These are phyloP conservation scores for Vicia villosa DNA, from an alignment of 306 rosid genomes.

Conservation along the genomic window DNA sequence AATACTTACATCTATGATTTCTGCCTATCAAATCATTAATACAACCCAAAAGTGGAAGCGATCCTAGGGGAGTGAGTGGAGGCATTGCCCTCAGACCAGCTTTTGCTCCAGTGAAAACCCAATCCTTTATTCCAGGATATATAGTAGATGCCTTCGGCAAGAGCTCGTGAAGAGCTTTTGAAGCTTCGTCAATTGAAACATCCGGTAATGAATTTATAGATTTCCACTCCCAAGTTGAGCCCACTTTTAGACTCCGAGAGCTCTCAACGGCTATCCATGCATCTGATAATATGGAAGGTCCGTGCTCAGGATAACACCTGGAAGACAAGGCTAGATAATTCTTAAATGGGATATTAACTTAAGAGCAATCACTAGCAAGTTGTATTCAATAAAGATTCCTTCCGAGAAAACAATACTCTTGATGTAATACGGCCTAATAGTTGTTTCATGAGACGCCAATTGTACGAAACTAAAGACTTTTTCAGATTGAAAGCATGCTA, in stretches of 20 bases:
- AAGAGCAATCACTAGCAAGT: conserved; percentile 3
- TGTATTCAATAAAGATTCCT: neutral
- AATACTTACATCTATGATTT: conserved; percentile 54
- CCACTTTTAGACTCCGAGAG: conserved; percentile 59
- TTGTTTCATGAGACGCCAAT: conserved; percentile 17
- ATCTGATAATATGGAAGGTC: conserved; percentile 82
- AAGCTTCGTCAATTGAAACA: conserved; percentile 66
- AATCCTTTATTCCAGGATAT: conserved; percentile 70
- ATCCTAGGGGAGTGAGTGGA: conserved; percentile 75
- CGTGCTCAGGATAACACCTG: conserved; percentile 68
- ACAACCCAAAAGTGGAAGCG: conserved; percentile 90
- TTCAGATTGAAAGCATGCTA: conserved; percentile 17
- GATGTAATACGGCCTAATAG: conserved; percentile 9
- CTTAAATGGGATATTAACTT: conserved; percentile 1
- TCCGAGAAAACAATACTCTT: conserved; percentile 22
- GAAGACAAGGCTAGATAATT: conserved; percentile 32
- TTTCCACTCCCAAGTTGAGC: conserved; percentile 97
- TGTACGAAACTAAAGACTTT: neutral
- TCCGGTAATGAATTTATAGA: conserved; percentile 65
- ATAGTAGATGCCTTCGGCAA: conserved; percentile 69
- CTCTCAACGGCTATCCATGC: conserved; percentile 88
- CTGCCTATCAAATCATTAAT: conserved; percentile 57
- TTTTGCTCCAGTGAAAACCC: conserved; percentile 70
- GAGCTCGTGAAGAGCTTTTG: conserved; percentile 63
- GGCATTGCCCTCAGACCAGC: conserved; percentile 99